phyloP scores from a whole-genome alignment of 257 asterid species.

The Catharanthus roseus region DNA sequence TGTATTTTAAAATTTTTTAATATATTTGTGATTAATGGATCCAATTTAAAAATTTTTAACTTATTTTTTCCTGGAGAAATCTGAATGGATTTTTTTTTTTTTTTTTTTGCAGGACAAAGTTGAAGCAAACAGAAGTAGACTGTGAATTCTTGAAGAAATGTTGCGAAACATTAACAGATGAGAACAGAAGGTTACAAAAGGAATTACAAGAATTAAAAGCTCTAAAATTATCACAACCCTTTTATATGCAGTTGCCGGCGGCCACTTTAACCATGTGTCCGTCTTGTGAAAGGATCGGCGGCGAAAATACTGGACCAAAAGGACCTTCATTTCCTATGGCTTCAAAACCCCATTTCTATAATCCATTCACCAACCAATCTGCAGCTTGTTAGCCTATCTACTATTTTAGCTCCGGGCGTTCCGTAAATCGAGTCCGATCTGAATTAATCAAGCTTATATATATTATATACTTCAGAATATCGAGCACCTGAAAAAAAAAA shows the following conservation, averaged over 20 bases:
- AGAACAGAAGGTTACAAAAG: constrained; percentile 80
- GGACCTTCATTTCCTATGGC: constrained; percentile 30
- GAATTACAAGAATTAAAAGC: constrained; percentile 85
- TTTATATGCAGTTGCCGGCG: constrained; percentile 75
- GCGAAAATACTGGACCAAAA: constrained; percentile 34
- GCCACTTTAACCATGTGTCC: constrained; percentile 75
- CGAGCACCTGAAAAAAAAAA: too few relatives aligned
- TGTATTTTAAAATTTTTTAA: too few relatives aligned
- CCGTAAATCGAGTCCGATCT: too few relatives aligned
- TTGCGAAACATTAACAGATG: constrained; percentile 84
- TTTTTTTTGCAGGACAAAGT: constrained; percentile 60
- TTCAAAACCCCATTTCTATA: constrained; percentile 47
- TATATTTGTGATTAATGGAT: too few relatives aligned
- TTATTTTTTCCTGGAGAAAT: too few relatives aligned
- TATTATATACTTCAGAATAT: too few relatives aligned
- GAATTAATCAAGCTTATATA: too few relatives aligned
- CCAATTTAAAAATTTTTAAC: too few relatives aligned
- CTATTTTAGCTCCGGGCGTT: too few relatives aligned
- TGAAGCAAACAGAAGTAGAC: constrained; percentile 94
- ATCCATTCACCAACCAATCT: constrained; percentile 51
- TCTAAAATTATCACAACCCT: constrained; percentile 62
- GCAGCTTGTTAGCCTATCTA: constrained; percentile 50
- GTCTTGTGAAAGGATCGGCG: constrained; percentile 62
- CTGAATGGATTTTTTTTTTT: not conserved
- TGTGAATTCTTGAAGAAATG: constrained; percentile 88